Base-by-base conservation (phyloP, 116 monocot species). In the Phalaenopsis hybrid region DNA sequence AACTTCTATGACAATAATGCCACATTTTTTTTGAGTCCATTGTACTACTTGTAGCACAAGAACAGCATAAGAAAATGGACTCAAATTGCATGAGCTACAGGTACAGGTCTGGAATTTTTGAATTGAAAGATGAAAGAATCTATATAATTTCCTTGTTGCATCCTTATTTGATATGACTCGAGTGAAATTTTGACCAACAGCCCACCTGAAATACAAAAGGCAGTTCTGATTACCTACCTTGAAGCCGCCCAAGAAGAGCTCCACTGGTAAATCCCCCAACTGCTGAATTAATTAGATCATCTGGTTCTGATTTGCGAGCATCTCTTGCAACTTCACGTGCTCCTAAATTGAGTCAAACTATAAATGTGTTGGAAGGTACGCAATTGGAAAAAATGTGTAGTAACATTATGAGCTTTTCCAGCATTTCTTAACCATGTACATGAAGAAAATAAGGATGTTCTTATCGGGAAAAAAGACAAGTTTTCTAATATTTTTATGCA, bases 251-350 rank as follows among this genome's bases (percentile, higher is more conserved):
- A 79, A 94, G 90, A 82, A 97, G 41, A 84, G 91, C 91, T 80
- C 97, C 97, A 86, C 93, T 97, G 55, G 90, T 72, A 74, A 94
- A 76, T 44, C 97, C 97, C 23, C 93, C 97, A 63, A 88, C 80
- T 21, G 91, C 83, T 81, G 97, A 97, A 61, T 93, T 94, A 16
- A 93, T 75, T 18, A 94, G 88, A 75, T 97, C 97, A 88, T 90
- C 90, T 78, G 86, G 87, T 69, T 89, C 87, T 58, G 94, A 85
- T 70, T 77, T 78, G 51, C 94, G 92, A 80, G 91, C 91, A 89
- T 93, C 91, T 86, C 91, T 91, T 81, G 90, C 91, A 85, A 97
- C 81, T 90, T 97, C 97, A 55, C 94, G 92, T 76, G 89, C 89
- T 43, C 94, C 97, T 97, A 76, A 76, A 69, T 10, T 1, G 7